Percentiles rank a stretch among this genome's conserved stretches.
Conservation (phyloP, 495 filamentous ascomycete species). For the Daldinia caldariorum region DNA sequence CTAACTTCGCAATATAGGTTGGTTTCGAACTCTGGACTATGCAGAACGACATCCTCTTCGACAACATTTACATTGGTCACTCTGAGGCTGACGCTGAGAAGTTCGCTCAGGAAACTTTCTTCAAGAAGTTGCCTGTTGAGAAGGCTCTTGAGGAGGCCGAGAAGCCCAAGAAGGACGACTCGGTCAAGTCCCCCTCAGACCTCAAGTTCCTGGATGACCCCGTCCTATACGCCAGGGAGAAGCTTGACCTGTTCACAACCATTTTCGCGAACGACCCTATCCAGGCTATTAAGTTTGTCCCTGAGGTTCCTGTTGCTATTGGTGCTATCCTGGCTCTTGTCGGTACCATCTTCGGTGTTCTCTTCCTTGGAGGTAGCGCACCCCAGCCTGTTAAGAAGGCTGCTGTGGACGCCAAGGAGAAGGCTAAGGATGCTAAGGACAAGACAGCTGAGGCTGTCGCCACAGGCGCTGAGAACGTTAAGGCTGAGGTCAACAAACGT, state of each 20-base stretch:
- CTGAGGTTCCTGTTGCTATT: conserved; percentile 86
- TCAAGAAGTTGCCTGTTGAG: conserved; percentile 89
- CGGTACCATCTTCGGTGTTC: conserved; percentile 71
- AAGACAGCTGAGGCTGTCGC: conserved; percentile 76
- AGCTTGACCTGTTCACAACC: conserved; percentile 85
- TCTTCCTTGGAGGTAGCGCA: conserved; percentile 54
- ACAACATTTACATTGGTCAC: conserved; percentile 99
- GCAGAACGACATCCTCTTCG: conserved; percentile 98
- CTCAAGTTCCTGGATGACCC: conserved; percentile 95
- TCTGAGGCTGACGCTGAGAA: conserved; percentile 92
- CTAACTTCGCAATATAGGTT: conserved; percentile 64
- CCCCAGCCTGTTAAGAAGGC: conserved; percentile 62
- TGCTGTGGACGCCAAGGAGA: conserved; percentile 76
- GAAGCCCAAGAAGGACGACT: conserved; percentile 80
- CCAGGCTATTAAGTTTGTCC: conserved; percentile 88
- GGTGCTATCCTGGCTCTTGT: conserved; percentile 73
- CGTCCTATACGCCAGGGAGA: conserved; percentile 86
- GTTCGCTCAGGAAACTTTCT: conserved; percentile 90
- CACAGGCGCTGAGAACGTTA: conserved; percentile 71
- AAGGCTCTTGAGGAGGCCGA: conserved; percentile 81
- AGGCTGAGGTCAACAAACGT: conserved; percentile 68
- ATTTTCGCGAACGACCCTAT: conserved; percentile 89
- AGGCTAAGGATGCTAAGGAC: conserved; percentile 78
- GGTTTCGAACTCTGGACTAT: conserved; percentile 99
- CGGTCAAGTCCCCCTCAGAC: conserved; percentile 70